Conservation (phyloP, 2,329 filamentous ascomycete species). For the Colletotrichum sp. region DNA sequence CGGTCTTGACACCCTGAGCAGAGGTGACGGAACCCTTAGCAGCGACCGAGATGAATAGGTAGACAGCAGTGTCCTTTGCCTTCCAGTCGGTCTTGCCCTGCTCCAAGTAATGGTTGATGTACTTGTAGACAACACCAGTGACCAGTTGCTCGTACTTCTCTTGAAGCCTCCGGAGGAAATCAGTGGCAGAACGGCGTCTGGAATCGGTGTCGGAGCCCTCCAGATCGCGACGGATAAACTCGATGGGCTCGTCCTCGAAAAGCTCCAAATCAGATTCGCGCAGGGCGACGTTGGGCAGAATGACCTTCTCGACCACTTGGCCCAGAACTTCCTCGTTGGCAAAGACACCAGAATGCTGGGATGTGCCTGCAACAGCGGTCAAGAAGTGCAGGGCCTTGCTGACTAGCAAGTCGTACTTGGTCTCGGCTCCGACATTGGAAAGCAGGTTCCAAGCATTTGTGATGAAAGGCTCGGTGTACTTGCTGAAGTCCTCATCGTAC, state of each 20-base stretch:
- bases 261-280: conserved; percentile 94
- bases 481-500: conserved; percentile 91
- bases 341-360: conserved; percentile 82
- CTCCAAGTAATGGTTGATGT: conserved; percentile 85
- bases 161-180: conserved; percentile 89
- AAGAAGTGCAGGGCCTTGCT: conserved; percentile 95
- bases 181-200: conserved; percentile 87
- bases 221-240: conserved; percentile 93
- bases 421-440: conserved; percentile 84
- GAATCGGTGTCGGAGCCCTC: conserved; percentile 98
- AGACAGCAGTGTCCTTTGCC: conserved; percentile 97
- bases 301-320: conserved; percentile 94
- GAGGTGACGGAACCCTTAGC: conserved; percentile 89
- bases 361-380: conserved; percentile 82
- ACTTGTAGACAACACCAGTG: conserved; percentile 84
- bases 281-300: conserved; percentile 89
- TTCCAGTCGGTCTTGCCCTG: conserved; percentile 90
- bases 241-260: conserved; percentile 98
- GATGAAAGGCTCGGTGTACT: conserved; percentile 83
- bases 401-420: conserved; percentile 92
- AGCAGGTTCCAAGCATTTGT: conserved; percentile 90
- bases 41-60: conserved; percentile 92
- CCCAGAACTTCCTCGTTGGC: conserved; percentile 80
- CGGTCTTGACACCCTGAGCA: conserved; percentile 87
- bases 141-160: conserved; percentile 87